A percentile compares a stretch with the other conserved stretches of the same genome.
These are phyloP conservation scores for Didymella glomerata DNA, from an alignment of 2,329 filamentous ascomycete species.

Conservation along the genomic window DNA sequence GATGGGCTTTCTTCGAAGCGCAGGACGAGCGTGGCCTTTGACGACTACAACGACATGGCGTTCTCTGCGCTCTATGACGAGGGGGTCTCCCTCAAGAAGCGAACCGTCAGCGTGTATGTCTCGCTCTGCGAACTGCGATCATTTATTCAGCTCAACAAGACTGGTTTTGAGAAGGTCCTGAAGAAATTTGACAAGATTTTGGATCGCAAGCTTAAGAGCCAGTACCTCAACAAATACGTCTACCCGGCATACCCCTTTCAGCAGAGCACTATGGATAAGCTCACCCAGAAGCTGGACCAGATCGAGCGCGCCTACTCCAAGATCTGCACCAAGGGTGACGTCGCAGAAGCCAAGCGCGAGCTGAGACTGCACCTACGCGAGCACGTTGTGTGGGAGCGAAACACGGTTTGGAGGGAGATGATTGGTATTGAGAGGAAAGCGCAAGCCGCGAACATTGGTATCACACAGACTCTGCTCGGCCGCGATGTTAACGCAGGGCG, in stretches of 20 bases:
- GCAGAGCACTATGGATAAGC: constrained; percentile 70
- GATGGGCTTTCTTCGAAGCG: constrained; percentile 68
- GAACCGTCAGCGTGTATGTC: constrained; percentile 86
- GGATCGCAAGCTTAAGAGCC: constrained; percentile 78
- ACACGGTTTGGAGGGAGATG: constrained; percentile 98
- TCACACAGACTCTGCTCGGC: constrained; percentile 79
- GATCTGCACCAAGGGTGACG: constrained; percentile 82
- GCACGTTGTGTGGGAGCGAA: constrained; percentile 98
- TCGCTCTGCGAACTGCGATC: constrained; percentile 95
- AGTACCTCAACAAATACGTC: constrained; percentile 78
- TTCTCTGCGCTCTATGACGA: constrained; percentile 73
- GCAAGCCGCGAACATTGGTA: constrained; percentile 89
- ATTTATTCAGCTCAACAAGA: constrained; percentile 94
- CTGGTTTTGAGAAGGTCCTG: constrained; percentile 92
- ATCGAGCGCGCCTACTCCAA: constrained; percentile 84
- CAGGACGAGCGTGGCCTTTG: constrained; percentile 71
- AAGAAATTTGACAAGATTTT: constrained; percentile 99
- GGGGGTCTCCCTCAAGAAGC: constrained; percentile 90
- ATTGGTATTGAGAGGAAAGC: constrained; percentile 96
- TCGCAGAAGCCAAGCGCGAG: constrained; percentile 79
- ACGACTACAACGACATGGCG: constrained; percentile 80
- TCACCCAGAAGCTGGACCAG: constrained; percentile 75
- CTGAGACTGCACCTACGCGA: constrained; percentile 89
- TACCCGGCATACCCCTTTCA: constrained; percentile 84
- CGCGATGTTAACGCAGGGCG: constrained; percentile 72